Evolutionary conservation across 805 yeast genomes (phyloP), one percentile per base, ranked within the genome.

Genomic region (Candida sakaeoensis): DNA sequence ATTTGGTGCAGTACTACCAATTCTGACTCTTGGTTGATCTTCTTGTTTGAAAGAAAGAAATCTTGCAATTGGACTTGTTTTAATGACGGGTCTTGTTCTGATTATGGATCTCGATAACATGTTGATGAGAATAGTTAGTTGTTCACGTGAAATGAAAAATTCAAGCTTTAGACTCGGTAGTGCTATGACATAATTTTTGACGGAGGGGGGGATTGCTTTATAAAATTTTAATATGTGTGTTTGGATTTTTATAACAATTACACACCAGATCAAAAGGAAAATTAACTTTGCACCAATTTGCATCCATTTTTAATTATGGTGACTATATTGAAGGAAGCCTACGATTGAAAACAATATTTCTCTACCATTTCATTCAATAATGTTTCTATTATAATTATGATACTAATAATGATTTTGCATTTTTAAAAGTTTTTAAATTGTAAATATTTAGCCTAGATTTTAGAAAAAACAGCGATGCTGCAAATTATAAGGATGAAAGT

Each of bases 1-100:
- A 60, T 82, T 77, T 51, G 89, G 89, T 17, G 86, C 89, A 30
- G 64, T 71, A 12, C 85, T 75, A 12, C 87, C 87, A 49, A 68
- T 65, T 59, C 74, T 61, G 44, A 68, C 58, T 53, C 74, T 58
- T 36, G 74, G 74, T 50, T 68, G 74, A 33, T 56, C 61, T 39
- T 57, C 61, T 24, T 63, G 54, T 35, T 57, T 58, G 51, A 68
- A 68, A 5, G 67, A 54, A 34, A 49, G 37, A 37, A 52, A 49
- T 45, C 65, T 52, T 14, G 39, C 13, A n/a, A 16, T n/a, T 15
- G 24, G 24, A 7, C 24, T 21, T 15, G n/a, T n/a, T n/a, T n/a
- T n/a, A n/a, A 15, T 5, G 16, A 15, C 16, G 14, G 32, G 32
- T 28, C 32, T 28, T n/a, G 14, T 5, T 28, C 32, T 28, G 5